phyloP scores from a whole-genome alignment of 228 moss, liverwort and hornwort species.

The Sphagnum magellanicum region DNA sequence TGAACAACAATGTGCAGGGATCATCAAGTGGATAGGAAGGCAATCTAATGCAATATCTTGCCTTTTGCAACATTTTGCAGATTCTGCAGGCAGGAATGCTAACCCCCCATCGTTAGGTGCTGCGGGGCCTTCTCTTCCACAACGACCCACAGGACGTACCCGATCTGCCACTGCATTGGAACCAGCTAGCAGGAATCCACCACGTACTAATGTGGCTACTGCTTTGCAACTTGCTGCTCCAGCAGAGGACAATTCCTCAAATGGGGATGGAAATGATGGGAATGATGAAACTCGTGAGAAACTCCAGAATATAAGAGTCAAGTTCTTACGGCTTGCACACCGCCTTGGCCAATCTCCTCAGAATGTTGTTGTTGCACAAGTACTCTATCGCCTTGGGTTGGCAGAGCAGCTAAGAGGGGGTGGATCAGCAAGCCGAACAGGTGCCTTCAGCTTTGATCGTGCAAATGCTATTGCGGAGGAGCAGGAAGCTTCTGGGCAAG shows the following conservation, averaged over 20 bases:
- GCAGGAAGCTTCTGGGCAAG: constrained; percentile 68
- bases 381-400: constrained; percentile 82
- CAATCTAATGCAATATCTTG: too few relatives aligned
- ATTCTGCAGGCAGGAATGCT: neutral
- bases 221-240: constrained; percentile 50
- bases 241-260: constrained; percentile 35
- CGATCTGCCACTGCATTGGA: constrained; percentile 56
- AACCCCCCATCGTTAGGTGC: constrained; percentile 80
- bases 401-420: constrained; percentile 95
- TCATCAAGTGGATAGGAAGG: too few relatives aligned
- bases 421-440: constrained; percentile 30
- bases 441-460: constrained; percentile 79
- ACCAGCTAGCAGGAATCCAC: constrained; percentile 48
- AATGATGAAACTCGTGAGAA: constrained; percentile 89
- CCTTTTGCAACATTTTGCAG: too few relatives aligned
- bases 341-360: constrained; percentile 88
- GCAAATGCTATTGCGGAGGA: constrained; percentile 85
- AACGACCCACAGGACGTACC: constrained; percentile 66
- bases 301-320: constrained; percentile 86
- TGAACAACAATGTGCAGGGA: too few relatives aligned
- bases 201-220: constrained; percentile 32
- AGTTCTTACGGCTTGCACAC: constrained; percentile 82
- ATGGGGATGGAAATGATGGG: constrained; percentile 63
- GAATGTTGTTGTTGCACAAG: constrained; percentile 93
- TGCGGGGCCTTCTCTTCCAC: constrained; percentile 92